Base-by-base conservation (phyloP, 202 grass and related monocot species). In the Setaria italica region DNA sequence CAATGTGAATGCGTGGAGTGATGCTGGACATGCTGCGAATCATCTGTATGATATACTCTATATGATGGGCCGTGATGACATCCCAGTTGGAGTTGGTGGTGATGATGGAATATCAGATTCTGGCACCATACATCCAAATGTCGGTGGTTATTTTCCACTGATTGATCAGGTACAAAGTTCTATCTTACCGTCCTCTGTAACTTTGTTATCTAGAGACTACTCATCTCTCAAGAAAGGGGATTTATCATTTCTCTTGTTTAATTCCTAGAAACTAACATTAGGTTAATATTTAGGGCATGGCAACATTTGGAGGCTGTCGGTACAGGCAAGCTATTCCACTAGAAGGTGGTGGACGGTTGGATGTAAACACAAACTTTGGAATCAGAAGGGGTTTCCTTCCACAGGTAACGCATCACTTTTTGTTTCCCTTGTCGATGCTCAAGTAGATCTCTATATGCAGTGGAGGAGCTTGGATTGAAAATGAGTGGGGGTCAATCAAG, bases 51-150 rank as follows among this genome's bases (percentile, higher is more conserved):
- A 97, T 74, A 91, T 94, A 13, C 81, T 94, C 48, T 92, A 97
- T 83, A 97, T 94, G 95, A 97, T 97, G 95, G 86, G 82, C 73
- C 88, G 92, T 35, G 95, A 97, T 56, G 90, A 97, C 71, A 89
- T 97, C 32, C 59, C 15, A 0, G 90, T 97, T 25, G 92, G 92
- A 56, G 67, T 94, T 9, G 90, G 95, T 32, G 95, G 95, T 16
- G 95, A 94, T 15, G 95, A 90, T 55, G 95, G 95, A 70, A 92
- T 94, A 84, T 90, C 90, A 56, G 48, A 89, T 6, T 74, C 86
- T 34, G 88, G 90, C 59, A 88, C 81, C 41, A 90, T 97, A 86
- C 77, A 88, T 56, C 82, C 84, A 2, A 82, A 92, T 62, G 88
- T 94, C 56, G 95, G 95, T 46, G 95, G 92, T 30, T 94, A 91